Percentiles rank a stretch among this genome's conserved stretches.
Evolutionary conservation across 164 flowering plant species (phyloP).

Genomic region (Vitis amurensis): DNA sequence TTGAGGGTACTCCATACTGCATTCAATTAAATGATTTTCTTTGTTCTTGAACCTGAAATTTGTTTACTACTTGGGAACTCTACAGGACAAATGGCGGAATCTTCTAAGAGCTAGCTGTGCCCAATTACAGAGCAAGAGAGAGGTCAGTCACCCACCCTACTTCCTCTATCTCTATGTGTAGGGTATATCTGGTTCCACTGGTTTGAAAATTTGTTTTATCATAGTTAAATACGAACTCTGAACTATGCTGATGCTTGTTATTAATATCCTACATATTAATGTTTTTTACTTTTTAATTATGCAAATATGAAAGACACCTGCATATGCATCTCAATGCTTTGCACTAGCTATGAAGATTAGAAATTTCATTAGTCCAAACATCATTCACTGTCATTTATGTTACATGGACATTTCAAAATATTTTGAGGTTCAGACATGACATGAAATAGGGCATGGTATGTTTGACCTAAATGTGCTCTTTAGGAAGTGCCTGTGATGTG

Average conservation of each 20-base stretch:
- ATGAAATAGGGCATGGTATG: neutral
- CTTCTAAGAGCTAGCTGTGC: constrained; percentile 39
- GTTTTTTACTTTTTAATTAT: too few species aligned
- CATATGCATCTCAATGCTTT: neutral
- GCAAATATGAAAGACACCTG: neutral
- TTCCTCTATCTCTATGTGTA: neutral
- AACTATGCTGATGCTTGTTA: too few species aligned
- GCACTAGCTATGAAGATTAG: neutral
- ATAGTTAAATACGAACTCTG: too few species aligned
- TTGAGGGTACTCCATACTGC: constrained; percentile 35
- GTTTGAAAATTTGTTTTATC: too few species aligned
- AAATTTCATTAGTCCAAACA: neutral
- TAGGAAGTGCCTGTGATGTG: neutral
- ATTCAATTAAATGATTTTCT: neutral
- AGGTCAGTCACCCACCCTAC: constrained; percentile 14
- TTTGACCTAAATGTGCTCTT: neutral
- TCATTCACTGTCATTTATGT: neutral
- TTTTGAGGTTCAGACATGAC: neutral
- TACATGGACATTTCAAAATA: neutral
- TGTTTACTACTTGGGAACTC: neutral
- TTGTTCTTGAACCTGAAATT: neutral
- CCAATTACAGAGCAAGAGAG: constrained; percentile 17
- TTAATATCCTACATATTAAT: too few species aligned
- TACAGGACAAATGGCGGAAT: constrained; percentile 60
- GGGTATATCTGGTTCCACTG: too few species aligned